These are phyloP conservation scores for Xylariaceae sp. DNA, from an alignment of 2,329 filamentous ascomycete genomes.

Conservation along the genomic window DNA sequence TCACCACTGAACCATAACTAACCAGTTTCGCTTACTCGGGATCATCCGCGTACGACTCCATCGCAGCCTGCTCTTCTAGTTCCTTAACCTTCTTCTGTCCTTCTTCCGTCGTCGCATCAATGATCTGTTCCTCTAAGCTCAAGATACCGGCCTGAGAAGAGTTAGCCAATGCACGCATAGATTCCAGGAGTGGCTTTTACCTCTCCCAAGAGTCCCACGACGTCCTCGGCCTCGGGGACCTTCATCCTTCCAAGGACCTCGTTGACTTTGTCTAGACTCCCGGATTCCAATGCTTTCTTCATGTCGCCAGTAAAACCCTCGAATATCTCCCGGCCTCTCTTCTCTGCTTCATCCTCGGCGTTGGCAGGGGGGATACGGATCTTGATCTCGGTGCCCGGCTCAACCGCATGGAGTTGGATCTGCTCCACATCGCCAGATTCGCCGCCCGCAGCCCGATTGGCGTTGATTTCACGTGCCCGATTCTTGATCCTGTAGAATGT, in stretches of 20 bases:
- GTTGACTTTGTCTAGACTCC: constrained; percentile 84
- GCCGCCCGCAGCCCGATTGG: constrained; percentile 46
- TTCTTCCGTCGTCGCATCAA: constrained; percentile 89
- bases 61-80: constrained; percentile 56
- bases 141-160: constrained; percentile 69
- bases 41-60: constrained; percentile 33
- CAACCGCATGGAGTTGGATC: constrained; percentile 94
- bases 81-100: constrained; percentile 74
- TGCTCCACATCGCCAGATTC: constrained; percentile 74
- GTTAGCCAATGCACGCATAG: background rate
- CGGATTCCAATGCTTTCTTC: constrained; percentile 77
- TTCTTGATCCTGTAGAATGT: constrained; percentile 80
- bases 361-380: constrained; percentile 72
- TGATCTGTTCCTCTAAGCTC: constrained; percentile 86
- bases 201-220: constrained; percentile 75
- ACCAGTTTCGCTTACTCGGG: constrained; percentile 33
- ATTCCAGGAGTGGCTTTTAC: constrained; percentile 33
- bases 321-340: constrained; percentile 69
- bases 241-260: constrained; percentile 84
- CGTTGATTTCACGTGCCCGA: constrained; percentile 67
- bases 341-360: constrained; percentile 61
- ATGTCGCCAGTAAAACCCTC: constrained; percentile 79
- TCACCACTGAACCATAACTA: too few species aligned
- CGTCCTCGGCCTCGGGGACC: constrained; percentile 79
- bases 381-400: constrained; percentile 86